These are phyloP conservation scores for Melocanna baccifera DNA, from an alignment of 176 grass and related monocot genomes.

Conservation along the genomic window DNA sequence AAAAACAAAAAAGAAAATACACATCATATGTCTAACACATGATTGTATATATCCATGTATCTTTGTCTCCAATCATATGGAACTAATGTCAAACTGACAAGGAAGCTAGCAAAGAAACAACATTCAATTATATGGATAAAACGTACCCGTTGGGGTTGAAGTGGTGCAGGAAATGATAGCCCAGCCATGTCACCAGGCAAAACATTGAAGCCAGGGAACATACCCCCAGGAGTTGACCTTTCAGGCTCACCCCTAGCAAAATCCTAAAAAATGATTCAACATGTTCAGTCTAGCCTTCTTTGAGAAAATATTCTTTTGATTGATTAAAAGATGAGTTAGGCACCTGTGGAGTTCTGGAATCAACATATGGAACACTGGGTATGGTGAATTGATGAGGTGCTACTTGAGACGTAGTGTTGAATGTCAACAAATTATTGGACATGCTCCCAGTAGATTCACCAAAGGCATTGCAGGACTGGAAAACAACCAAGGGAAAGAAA, in stretches of 20 bases:
- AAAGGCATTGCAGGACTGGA: slow-evolving; percentile 78
- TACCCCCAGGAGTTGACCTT: slow-evolving; percentile 40
- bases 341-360: slow-evolving; percentile 38
- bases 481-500: slow-evolving; percentile 20
- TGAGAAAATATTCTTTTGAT: slow-evolving; percentile 21
- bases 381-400: slow-evolving; percentile 22
- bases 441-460: slow-evolving; percentile 43
- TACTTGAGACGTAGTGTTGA: slow-evolving; percentile 38
- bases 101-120: neutral
- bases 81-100: neutral
- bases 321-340: neutral
- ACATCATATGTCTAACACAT: neutral
- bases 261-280: slow-evolving; percentile 41
- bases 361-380: slow-evolving; percentile 20
- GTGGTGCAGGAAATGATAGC: slow-evolving; percentile 37
- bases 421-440: slow-evolving; percentile 39
- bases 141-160: slow-evolving; percentile 49
- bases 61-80: slow-evolving; percentile 20
- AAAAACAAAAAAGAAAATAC: neutral
- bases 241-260: slow-evolving; percentile 24
- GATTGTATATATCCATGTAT: slow-evolving; percentile 15
- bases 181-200: slow-evolving; percentile 18
- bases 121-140: slow-evolving; percentile 11
- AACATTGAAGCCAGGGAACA: slow-evolving; percentile 39
- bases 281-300: slow-evolving; percentile 16